These are phyloP conservation scores for Dactylonectria estremocensis DNA, from an alignment of 2,329 filamentous ascomycete species.

Conservation along the genomic window DNA sequence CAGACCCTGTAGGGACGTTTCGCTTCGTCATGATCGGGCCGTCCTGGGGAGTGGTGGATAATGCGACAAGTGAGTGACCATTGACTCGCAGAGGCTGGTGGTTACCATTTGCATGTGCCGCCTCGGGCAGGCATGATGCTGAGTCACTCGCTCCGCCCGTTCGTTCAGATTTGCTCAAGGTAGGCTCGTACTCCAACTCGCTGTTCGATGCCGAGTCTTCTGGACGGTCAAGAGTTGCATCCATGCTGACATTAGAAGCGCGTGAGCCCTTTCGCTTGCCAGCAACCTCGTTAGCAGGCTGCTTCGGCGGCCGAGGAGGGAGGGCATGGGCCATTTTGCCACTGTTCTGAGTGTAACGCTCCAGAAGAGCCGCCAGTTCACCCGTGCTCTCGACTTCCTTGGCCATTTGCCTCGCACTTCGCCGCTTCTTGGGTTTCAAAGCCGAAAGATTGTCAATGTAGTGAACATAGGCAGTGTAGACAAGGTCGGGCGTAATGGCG, in stretches of 20 bases:
- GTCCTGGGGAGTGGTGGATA: constrained; percentile 16
- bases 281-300: constrained; percentile 12
- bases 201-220: constrained; percentile 43
- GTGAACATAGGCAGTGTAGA: constrained; percentile 47
- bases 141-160: constrained; percentile 22
- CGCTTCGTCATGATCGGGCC: constrained; percentile 36
- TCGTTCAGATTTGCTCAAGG: constrained; percentile 33
- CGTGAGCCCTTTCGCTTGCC: constrained; percentile 38
- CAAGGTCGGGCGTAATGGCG: constrained; percentile 44
- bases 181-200: constrained; percentile 48
- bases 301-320: constrained; percentile 18
- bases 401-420: constrained; percentile 50
- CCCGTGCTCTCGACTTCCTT: constrained; percentile 47
- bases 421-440: constrained; percentile 53
- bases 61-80: not conserved
- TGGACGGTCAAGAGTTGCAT: constrained; percentile 23
- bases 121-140: constrained; percentile 9
- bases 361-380: constrained; percentile 41
- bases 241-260: constrained; percentile 42
- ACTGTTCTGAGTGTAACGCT: constrained; percentile 36
- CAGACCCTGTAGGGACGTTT: constrained; percentile 47
- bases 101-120: constrained; percentile 31
- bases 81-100: constrained; percentile 7
- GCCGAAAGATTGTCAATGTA: constrained; percentile 52
- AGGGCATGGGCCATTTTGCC: constrained; percentile 1